A percentile compares a stretch with the other conserved stretches of the same genome.
These are phyloP conservation scores for Ramaria sp. DNA, from an alignment of 768 basidiomycete genomes.

Conservation along the genomic window DNA sequence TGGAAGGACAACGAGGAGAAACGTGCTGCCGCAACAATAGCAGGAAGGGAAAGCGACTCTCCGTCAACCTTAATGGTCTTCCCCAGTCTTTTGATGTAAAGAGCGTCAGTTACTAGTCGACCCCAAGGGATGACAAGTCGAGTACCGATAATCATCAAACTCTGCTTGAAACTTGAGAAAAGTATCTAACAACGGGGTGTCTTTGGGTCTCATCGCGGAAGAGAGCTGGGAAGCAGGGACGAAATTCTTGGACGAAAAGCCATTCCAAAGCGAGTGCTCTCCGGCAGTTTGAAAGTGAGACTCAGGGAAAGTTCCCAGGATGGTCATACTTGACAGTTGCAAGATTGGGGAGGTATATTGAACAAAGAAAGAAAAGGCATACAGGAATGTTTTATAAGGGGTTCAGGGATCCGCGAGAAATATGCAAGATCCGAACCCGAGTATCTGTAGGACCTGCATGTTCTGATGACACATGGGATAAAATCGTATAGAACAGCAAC, in stretches of 20 bases:
- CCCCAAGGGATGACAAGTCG: not conserved
- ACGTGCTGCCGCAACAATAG: constrained; percentile 67
- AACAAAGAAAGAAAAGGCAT: not conserved
- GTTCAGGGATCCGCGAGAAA: not conserved
- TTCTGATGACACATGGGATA: too few relatives aligned
- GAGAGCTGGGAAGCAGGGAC: not conserved
- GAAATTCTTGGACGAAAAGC: not conserved
- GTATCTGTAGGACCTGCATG: too few relatives aligned
- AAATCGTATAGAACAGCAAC: too few relatives aligned
- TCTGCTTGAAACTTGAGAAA: constrained; percentile 8
- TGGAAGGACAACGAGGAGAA: constrained; percentile 24
- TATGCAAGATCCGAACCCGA: not conserved
- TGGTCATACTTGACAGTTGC: not conserved
- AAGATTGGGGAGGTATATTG: not conserved
- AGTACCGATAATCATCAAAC: not conserved
- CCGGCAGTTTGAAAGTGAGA: not conserved
- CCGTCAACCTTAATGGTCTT: constrained; percentile 57
- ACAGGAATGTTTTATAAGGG: not conserved
- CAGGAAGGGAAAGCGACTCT: constrained; percentile 59
- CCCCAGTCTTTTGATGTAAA: constrained; percentile 24
- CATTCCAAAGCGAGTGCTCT: not conserved
- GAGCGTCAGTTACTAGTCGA: not conserved
- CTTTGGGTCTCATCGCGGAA: not conserved
- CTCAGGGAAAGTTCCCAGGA: not conserved
- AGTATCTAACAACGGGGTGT: not conserved